A percentile compares a stretch with the other conserved stretches of the same genome.
phyloP scores from a whole-genome alignment of 202 grass and related monocot species.

The Hordeum pubiflorum region DNA sequence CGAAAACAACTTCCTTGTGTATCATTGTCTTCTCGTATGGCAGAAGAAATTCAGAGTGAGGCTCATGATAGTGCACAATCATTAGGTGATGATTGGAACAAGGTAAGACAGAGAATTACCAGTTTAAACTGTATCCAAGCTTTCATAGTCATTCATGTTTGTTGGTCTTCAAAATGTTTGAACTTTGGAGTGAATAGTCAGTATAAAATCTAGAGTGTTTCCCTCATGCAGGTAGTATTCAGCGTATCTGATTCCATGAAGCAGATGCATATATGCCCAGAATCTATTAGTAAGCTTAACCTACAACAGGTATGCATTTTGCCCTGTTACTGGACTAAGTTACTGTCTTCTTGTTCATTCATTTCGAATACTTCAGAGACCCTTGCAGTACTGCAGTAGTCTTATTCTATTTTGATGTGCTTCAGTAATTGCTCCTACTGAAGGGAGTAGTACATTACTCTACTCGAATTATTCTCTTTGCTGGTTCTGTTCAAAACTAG shows the following conservation, averaged over 20 bases:
- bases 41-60: slow-evolving; percentile 23
- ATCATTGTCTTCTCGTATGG: slow-evolving; percentile 12
- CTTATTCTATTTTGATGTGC: neutral
- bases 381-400: neutral
- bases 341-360: neutral
- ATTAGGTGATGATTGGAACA: slow-evolving; percentile 33
- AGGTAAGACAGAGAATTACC: slow-evolving; percentile 44
- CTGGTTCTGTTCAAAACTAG: neutral
- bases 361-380: neutral
- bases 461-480: neutral
- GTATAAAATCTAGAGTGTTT: slow-evolving; percentile 11
- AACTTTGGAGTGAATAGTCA: slow-evolving; percentile 7
- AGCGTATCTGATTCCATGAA: slow-evolving; percentile 43
- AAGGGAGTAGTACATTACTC: neutral
- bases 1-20: slow-evolving; percentile 20
- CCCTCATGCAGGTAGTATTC: slow-evolving; percentile 40
- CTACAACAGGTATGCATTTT: slow-evolving; percentile 53
- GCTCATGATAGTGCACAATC: slow-evolving; percentile 8
- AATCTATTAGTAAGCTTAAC: slow-evolving; percentile 51
- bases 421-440: neutral
- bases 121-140: slow-evolving; percentile 4
- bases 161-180: slow-evolving; percentile 3
- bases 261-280: slow-evolving; percentile 48
- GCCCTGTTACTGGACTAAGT: neutral
- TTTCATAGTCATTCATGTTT: slow-evolving; percentile 9